Evolutionary conservation across 257 asterid species (phyloP), one percentile per base, ranked within the genome.

Genomic region (Forsythia viridissima): DNA sequence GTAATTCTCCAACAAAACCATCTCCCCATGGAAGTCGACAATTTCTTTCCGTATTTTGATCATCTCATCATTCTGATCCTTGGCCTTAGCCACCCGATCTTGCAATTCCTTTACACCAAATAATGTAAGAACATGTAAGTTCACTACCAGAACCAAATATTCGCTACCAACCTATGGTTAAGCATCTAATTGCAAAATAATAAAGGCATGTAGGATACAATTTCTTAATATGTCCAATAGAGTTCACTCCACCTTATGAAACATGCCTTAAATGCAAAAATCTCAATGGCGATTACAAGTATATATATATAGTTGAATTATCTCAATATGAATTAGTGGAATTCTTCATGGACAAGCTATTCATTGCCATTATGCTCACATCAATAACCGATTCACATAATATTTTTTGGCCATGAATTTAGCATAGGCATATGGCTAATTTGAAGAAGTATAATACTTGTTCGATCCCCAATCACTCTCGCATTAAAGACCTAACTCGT

Each of bases 1-100:
- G 68, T 92, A 94, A 80, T 94, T 94, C 90, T 94, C 98, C 88
- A 94, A 82, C 82, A 94, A 86, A 74, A 94, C 97, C 98, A 94
- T 94, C 83, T 94, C 98, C 6, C 98, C 98, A 18, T 94, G 98
- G 78, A 94, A 89, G 85, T 94, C 97, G 1, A 94, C 97, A 39
- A 94, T 93, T 80, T 94, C 98, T 82, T 86, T 94, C 30, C 93
- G 84, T 42, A 90, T 91, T 83, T 84, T 89, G 41, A 87, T 80
- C 84, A 90, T 88, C 87, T 89, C 97, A 76, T 94, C 96, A 36
- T 83, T 87, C 72, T 75, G 79, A 82, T 87, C 87, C 61, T 78
- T 87, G 57, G 91, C 87, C 86, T 80, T 92, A 5, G 86, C 93
- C 76, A 92, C 91, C 81, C 93, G 85, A 78, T 94, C 98, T 85